Evolutionary conservation across 1,284 basidiomycete species (phyloP).

Genomic region (Coniferiporia sulphurascens): DNA sequence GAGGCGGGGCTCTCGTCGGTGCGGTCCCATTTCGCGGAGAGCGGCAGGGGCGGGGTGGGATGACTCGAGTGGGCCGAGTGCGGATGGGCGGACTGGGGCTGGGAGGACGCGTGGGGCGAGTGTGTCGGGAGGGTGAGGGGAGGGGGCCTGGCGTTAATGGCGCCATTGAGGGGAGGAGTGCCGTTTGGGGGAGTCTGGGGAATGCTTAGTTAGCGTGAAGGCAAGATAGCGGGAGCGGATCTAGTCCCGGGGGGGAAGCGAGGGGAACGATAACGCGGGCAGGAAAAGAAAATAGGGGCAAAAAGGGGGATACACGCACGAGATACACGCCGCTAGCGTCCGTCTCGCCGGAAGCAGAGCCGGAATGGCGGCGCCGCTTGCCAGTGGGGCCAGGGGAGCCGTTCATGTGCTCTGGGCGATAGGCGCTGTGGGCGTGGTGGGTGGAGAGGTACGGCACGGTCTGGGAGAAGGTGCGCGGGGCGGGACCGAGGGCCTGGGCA

Average conservation of each 20-base stretch:
- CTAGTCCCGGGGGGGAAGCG: neutral
- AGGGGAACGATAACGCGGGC: neutral
- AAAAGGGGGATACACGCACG: neutral
- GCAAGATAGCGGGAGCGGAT: neutral
- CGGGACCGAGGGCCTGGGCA: neutral
- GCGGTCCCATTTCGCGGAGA: neutral
- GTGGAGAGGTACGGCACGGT: neutral
- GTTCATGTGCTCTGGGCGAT: neutral
- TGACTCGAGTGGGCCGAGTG: neutral
- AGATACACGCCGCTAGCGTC: neutral
- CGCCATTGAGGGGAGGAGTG: neutral
- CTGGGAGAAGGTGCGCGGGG: neutral
- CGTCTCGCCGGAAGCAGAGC: neutral
- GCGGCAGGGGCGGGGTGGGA: neutral
- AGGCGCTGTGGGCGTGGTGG: neutral
- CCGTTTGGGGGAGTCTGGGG: neutral
- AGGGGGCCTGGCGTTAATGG: neutral
- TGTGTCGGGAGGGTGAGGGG: neutral
- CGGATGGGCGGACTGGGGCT: neutral
- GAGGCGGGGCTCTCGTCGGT: neutral
- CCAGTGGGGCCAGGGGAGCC: neutral
- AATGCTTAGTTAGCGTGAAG: neutral
- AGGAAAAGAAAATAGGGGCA: neutral
- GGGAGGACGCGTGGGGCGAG: no score
- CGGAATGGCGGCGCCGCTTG: neutral